These are phyloP conservation scores for Corylus heterophylla DNA, from an alignment of 306 rosid species.

Conservation along the genomic window DNA sequence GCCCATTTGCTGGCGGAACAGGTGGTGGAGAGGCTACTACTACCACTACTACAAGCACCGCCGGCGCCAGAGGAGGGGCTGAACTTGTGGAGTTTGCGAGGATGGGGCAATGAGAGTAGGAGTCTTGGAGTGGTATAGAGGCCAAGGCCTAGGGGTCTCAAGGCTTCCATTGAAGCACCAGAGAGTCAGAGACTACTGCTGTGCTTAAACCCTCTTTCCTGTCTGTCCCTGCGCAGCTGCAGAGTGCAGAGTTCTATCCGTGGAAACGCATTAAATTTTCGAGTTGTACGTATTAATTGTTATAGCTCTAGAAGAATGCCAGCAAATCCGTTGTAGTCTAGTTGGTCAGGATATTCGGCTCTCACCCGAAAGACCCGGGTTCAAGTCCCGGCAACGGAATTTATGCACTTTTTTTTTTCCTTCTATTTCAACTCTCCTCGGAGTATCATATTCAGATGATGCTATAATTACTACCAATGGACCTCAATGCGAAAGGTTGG, in stretches of 20 bases:
- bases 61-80: slow-evolving; percentile 15
- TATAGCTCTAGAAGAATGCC: accelerated
- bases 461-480: too few species aligned
- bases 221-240: background rate
- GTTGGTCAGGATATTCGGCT: slow-evolving; percentile 52
- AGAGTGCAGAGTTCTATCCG: background rate
- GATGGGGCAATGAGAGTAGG: slow-evolving; percentile 8
- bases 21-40: slow-evolving; percentile 19
- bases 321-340: slow-evolving; percentile 46
- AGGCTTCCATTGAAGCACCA: slow-evolving; percentile 43
- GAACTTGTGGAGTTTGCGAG: slow-evolving; percentile 31
- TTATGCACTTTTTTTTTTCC: accelerated
- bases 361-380: slow-evolving; percentile 57
- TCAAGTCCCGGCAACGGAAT: slow-evolving; percentile 56
- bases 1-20: slow-evolving; percentile 93
- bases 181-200: background rate
- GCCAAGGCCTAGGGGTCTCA: slow-evolving; percentile 48
- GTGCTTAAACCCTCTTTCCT: background rate
- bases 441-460: too few species aligned
- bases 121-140: slow-evolving; percentile 35
- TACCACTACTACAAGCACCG: background rate
- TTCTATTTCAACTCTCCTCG: too few species aligned
- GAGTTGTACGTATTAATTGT: background rate
- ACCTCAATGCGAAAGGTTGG: too few species aligned
- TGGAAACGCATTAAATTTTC: too few species aligned